A percentile compares a stretch with the other conserved stretches of the same genome.
Evolutionary conservation across 2,329 filamentous ascomycete genomes (phyloP).

Genomic region (Pestalotiopsis sp.): DNA sequence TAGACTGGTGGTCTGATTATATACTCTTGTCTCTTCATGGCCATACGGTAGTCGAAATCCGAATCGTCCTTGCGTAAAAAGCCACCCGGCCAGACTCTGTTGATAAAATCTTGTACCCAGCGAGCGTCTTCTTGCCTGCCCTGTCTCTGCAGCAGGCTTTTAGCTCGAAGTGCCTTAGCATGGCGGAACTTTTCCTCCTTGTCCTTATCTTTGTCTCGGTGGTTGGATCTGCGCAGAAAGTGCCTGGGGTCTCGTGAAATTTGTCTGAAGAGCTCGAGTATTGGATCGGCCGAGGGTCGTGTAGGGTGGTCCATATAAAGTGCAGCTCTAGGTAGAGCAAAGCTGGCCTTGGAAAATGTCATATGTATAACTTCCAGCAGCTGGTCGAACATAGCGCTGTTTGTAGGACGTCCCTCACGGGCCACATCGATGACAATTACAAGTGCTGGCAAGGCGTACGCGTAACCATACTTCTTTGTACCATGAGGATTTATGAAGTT

Average conservation of each 20-base stretch:
- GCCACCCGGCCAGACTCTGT: neutral
- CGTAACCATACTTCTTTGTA: neutral
- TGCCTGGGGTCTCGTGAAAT: neutral
- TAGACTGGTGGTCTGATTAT: no score
- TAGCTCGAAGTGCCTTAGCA: neutral
- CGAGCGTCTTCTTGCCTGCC: neutral
- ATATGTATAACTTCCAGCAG: neutral
- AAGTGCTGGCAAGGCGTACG: neutral
- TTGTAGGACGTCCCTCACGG: neutral
- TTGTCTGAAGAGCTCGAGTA: neutral
- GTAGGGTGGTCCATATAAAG: neutral
- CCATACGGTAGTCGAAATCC: neutral
- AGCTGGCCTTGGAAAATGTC: neutral
- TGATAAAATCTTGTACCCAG: neutral
- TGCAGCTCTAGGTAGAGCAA: neutral
- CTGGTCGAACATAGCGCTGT: neutral
- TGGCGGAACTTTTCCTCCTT: neutral
- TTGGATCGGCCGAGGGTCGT: neutral
- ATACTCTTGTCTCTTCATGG: neutral
- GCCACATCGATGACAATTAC: no score
- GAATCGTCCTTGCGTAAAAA: neutral
- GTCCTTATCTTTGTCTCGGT: neutral
- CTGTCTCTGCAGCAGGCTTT: neutral
- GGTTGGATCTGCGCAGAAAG: neutral
- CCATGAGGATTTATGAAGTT: neutral